Conservation (phyloP, 257 asterid species). For the Solanum sitiens region DNA sequence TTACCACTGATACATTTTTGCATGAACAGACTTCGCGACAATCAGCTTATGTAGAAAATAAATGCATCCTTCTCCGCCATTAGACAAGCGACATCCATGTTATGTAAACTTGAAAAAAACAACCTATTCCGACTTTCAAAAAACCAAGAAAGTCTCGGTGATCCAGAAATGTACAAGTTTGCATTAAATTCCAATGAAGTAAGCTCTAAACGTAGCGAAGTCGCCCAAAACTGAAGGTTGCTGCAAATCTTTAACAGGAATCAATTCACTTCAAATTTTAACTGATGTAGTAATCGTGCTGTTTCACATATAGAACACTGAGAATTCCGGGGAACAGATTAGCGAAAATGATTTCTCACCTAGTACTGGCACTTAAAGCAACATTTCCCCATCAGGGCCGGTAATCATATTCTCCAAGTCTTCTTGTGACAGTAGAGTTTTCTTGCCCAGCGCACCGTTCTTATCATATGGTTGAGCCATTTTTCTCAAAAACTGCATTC, state of each 20-base stretch:
- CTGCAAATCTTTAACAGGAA: neutral
- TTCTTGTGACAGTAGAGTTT: slow-evolving; percentile 72
- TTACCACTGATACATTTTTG: neutral
- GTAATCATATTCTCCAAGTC: slow-evolving; percentile 77
- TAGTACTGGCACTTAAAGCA: slow-evolving; percentile 8
- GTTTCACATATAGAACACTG: neutral
- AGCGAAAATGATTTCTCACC: neutral
- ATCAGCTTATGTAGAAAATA: neutral
- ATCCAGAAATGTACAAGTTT: neutral
- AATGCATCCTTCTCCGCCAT: neutral
- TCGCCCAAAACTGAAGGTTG: neutral
- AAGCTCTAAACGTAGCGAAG: neutral
- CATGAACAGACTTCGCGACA: neutral
- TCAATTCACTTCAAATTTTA: neutral
- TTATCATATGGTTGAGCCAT: slow-evolving; percentile 98
- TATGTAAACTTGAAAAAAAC: neutral
- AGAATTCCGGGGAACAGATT: neutral
- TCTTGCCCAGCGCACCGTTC: slow-evolving; percentile 76
- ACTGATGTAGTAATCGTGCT: neutral
- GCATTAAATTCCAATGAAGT: neutral
- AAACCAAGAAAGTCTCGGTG: neutral
- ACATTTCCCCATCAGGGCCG: slow-evolving; percentile 33
- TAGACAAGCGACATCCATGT: neutral
- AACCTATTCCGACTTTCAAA: neutral
- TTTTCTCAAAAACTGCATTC: slow-evolving; percentile 71